Conservation (phyloP, 345 rosid genomes). For the Arabidopsis thaliana region DNA sequence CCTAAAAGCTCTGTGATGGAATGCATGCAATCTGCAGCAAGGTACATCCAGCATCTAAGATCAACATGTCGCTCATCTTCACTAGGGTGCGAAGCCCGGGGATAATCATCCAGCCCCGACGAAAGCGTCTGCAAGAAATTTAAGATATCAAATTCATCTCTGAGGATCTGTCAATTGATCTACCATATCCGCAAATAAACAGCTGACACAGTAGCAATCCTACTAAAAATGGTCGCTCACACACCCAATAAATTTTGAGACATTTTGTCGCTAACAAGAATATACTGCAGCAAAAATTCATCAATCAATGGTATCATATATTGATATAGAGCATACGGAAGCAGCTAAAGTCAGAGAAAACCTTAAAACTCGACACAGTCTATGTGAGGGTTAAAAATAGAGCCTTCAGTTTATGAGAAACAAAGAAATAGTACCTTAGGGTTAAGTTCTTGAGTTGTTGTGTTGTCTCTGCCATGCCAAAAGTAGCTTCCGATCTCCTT, state of each 20-base stretch:
- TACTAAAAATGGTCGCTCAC: background rate
- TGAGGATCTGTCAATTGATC: background rate
- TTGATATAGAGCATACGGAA: slow-evolving; percentile 15
- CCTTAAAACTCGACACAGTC: background rate
- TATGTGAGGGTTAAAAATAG: background rate
- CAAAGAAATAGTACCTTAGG: slow-evolving; percentile 69
- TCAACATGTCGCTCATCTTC: slow-evolving; percentile 93
- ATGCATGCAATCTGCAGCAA: slow-evolving; percentile 89
- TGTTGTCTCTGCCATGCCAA: slow-evolving; percentile 95
- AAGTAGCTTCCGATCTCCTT: slow-evolving; percentile 76
- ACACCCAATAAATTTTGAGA: background rate
- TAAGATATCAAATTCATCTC: slow-evolving; percentile 16
- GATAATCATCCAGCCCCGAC: slow-evolving; percentile 97
- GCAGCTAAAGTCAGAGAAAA: slow-evolving; percentile 13
- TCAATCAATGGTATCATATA: background rate
- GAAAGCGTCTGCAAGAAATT: slow-evolving; percentile 46
- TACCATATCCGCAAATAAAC: slow-evolving; percentile 11
- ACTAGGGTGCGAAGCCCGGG: slow-evolving; percentile 95
- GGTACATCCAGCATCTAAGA: slow-evolving; percentile 99
- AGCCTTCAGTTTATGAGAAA: slow-evolving; percentile 22
- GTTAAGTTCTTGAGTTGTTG: slow-evolving; percentile 75
- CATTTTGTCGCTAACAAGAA: background rate
- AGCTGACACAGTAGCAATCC: slow-evolving; percentile 14
- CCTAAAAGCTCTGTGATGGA: slow-evolving; percentile 63
- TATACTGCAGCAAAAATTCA: slow-evolving; percentile 3